Evolutionary conservation across 2,329 filamentous ascomycete species (phyloP).

Genomic region (Cercospora janseana): DNA sequence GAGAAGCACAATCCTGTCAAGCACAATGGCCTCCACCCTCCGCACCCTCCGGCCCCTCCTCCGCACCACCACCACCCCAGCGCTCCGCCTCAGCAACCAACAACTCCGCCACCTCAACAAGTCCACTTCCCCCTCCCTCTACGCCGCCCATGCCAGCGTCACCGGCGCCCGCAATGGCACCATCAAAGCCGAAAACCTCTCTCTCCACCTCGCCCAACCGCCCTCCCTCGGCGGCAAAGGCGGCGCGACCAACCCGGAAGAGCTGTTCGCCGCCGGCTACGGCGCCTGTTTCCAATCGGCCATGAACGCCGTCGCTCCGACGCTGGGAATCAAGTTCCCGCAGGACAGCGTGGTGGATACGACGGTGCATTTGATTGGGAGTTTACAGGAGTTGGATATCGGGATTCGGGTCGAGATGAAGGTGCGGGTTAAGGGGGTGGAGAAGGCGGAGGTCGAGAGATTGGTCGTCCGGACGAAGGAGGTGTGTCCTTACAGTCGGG

Average conservation of each 20-base stretch:
- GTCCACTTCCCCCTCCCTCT: slow-evolving; percentile 17
- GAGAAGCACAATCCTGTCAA: too few relatives aligned
- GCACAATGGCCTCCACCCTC: background rate
- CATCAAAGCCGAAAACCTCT: slow-evolving; percentile 18
- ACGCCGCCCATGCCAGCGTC: slow-evolving; percentile 19
- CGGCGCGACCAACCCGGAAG: slow-evolving; percentile 47
- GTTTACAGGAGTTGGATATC: slow-evolving; percentile 48
- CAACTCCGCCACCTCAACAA: slow-evolving; percentile 25
- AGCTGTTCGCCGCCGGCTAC: slow-evolving; percentile 50
- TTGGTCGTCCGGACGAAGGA: slow-evolving; percentile 38
- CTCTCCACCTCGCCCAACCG: slow-evolving; percentile 22
- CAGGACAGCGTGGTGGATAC: slow-evolving; percentile 44
- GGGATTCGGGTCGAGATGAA: slow-evolving; percentile 47
- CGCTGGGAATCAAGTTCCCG: slow-evolving; percentile 45
- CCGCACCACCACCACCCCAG: background rate
- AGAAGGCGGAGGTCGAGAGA: slow-evolving; percentile 38
- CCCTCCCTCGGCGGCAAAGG: slow-evolving; percentile 23
- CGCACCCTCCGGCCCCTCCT: background rate
- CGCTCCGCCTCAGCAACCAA: background rate
- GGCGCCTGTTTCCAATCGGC: slow-evolving; percentile 49
- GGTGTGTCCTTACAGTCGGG: slow-evolving; percentile 39
- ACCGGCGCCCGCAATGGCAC: slow-evolving; percentile 26
- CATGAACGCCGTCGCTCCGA: slow-evolving; percentile 46
- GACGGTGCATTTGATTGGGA: slow-evolving; percentile 47
- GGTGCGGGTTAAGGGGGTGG: slow-evolving; percentile 39